Evolutionary conservation across 805 yeast genomes (phyloP), one percentile per base, ranked within the genome.

Genomic region (Helenozyma rhizophorensis): DNA sequence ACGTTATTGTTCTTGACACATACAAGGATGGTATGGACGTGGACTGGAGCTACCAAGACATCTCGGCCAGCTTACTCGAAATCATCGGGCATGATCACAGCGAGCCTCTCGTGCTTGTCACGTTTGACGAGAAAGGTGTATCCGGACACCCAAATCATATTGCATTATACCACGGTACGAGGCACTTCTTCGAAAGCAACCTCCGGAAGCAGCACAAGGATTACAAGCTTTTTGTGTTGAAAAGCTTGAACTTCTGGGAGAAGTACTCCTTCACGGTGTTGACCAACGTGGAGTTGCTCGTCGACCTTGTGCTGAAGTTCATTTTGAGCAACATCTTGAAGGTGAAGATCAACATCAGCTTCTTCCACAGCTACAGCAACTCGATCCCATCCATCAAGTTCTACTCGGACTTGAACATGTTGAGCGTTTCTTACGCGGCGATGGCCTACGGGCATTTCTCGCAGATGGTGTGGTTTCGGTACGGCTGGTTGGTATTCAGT

Each of bases 401-500:
- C 38, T 28, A 60, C 43, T 55, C 62, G 13, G 68, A 60, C 38
- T 50, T 63, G 37, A 63, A 62, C 37, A 63, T 61, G 64, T 53
- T 58, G 34, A 57, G 62, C 35, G 62, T 58, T 35, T 58, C 70
- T 25, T 66, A 79, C 34, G 71, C 82, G 0, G 83, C 95, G 4
- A 87, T 90, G 96, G 62, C 80, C 3, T 69, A 70, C 43, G 95
- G 83, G 3, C 97, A 93, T 59, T 68, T 69, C 41, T 78, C 95
- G 2, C 98, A 93, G 56, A 84, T 93, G 84, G 89, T 83, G 7
- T 90, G 97, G 97, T 93, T 82, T 56, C 70, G 98, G 45, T 84
- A 83, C 64, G 80, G 87, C 1, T 93, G 97, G 96, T 65, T 93
- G 52, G 37, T 74, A 5, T 58, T 80, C 11, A 82, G 95, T 39